These are phyloP conservation scores for Paratinospora sagittata DNA, from an alignment of 164 flowering plant species.

Conservation along the genomic window DNA sequence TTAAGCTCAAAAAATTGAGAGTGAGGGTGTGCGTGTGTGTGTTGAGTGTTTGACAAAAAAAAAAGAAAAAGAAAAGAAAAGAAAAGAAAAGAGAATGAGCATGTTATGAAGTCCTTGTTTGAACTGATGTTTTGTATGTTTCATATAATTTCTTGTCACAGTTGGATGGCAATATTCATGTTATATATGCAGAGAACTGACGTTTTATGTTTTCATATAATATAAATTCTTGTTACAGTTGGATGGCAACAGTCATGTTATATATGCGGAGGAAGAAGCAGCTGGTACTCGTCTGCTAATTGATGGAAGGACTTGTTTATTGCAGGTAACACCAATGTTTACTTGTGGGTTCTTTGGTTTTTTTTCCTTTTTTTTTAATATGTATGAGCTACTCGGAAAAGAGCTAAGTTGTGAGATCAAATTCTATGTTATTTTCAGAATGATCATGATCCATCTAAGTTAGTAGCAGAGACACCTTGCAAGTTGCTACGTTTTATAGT, in stretches of 20 bases:
- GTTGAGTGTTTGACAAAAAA: too few species aligned
- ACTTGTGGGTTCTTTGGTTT: neutral
- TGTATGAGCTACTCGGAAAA: neutral
- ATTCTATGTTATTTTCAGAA: conserved; percentile 46
- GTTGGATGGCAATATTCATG: conserved; percentile 99
- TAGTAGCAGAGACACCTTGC: conserved; percentile 99
- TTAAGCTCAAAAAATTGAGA: too few species aligned
- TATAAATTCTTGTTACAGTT: conserved; percentile 46
- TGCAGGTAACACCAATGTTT: conserved; percentile 71
- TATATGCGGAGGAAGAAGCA: conserved; percentile 99
- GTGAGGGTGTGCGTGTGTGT: too few species aligned
- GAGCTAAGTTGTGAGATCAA: conserved; percentile 9
- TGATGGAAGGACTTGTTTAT: conserved; percentile 99
- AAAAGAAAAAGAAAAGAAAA: too few species aligned
- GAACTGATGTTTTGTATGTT: neutral
- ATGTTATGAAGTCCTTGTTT: too few species aligned
- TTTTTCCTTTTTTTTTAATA: neutral
- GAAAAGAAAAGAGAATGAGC: neutral
- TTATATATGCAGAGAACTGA: conserved; percentile 54
- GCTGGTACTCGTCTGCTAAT: conserved; percentile 99
- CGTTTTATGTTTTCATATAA: neutral
- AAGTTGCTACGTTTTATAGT: conserved; percentile 87
- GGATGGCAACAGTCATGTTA: conserved; percentile 98
- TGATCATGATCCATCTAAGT: conserved; percentile 99
- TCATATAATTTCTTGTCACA: conserved; percentile 29